A percentile compares a stretch with the other conserved stretches of the same genome.
Conservation (phyloP, 139 green algal species). For the Pycnococcus provasolii region DNA sequence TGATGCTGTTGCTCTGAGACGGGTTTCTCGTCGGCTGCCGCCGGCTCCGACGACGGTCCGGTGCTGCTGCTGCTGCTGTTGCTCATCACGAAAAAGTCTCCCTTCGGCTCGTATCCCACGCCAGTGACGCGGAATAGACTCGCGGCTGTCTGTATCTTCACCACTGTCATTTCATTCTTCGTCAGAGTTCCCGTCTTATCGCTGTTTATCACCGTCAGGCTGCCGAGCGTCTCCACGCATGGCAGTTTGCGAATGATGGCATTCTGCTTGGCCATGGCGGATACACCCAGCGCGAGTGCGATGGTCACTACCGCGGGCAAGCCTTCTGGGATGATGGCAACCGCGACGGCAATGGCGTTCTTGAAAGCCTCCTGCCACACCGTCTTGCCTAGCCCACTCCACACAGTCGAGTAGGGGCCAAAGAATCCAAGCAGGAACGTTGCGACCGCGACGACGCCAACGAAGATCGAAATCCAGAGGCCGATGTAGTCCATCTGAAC, state of each 20-base stretch:
- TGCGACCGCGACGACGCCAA: constrained; percentile 26
- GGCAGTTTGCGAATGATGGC: constrained; percentile 40
- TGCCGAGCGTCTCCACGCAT: constrained; percentile 57
- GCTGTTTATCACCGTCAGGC: constrained; percentile 89
- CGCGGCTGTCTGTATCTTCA: neutral
- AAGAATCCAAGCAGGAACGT: constrained; percentile 37
- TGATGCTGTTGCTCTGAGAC: neutral
- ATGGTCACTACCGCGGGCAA: constrained; percentile 41
- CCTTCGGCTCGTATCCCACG: constrained; percentile 35
- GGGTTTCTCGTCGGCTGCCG: constrained; percentile 16
- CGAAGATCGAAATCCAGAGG: constrained; percentile 5
- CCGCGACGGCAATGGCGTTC: constrained; percentile 38
- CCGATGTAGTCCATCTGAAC: too few species aligned
- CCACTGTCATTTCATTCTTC: constrained; percentile 94
- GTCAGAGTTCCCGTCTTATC: constrained; percentile 95
- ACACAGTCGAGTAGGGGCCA: neutral
- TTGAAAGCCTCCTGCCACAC: constrained; percentile 16
- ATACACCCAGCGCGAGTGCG: constrained; percentile 33
- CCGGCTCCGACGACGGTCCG: neutral
- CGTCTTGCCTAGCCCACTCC: neutral
- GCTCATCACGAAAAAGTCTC: constrained; percentile 32
- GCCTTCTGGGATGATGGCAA: constrained; percentile 40
- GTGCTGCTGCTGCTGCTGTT: constrained; percentile 3
- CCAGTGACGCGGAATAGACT: constrained; percentile 24
- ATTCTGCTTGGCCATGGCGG: constrained; percentile 33